Percentiles rank a stretch among this genome's conserved stretches.
These are phyloP conservation scores for Cornus kousa DNA, from an alignment of 148 eudicot species.

Conservation along the genomic window DNA sequence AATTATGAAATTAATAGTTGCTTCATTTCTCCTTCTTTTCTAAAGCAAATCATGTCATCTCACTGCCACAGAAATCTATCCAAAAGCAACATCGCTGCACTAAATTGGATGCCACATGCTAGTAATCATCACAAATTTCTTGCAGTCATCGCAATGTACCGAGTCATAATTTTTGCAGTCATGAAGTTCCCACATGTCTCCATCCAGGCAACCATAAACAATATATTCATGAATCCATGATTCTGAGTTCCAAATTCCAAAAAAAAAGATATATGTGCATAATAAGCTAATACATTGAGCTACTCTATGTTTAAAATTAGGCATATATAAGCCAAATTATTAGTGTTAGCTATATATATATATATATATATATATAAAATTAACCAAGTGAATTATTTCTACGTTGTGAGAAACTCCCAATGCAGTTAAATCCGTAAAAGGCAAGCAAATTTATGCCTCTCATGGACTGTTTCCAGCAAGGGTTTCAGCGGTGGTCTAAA, in stretches of 20 bases:
- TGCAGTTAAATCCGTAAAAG: conserved; percentile 10
- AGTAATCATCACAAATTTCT: not conserved
- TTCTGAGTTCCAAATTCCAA: not conserved
- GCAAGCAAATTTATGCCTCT: not conserved
- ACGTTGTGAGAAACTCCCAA: not conserved
- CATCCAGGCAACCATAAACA: not conserved
- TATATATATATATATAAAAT: not conserved
- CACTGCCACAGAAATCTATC: not conserved
- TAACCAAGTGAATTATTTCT: too few relatives aligned
- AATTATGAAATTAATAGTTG: too few relatives aligned
- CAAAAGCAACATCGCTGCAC: not conserved
- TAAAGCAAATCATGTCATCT: too few relatives aligned
- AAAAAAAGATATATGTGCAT: not conserved
- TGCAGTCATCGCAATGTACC: not conserved
- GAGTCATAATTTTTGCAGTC: not conserved
- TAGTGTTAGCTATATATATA: not conserved
- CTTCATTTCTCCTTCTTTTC: too few relatives aligned
- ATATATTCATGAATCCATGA: not conserved
- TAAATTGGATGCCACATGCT: not conserved
- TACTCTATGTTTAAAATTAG: too few relatives aligned
- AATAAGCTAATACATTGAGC: not conserved
- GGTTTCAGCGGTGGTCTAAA: too few relatives aligned
- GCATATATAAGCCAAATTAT: not conserved
- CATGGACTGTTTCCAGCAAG: too few relatives aligned
- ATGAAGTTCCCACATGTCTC: not conserved